phyloP scores from a whole-genome alignment of 1,284 basidiomycete species.

The Fistulinella staudtii region DNA sequence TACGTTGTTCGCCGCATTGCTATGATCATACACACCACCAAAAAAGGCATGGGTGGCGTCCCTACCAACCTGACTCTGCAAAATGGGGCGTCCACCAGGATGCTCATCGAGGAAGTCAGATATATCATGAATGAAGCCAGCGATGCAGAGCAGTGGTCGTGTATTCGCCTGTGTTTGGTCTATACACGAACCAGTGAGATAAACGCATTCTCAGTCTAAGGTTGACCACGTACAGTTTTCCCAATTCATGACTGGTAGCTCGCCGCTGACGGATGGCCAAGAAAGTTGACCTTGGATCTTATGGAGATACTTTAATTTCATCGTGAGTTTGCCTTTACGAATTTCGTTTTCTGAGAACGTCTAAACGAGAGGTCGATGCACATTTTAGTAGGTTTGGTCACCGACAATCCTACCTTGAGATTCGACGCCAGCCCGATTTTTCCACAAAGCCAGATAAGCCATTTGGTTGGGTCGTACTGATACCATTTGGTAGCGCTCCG shows the following conservation, averaged over 20 bases:
- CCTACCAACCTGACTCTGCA: conserved; percentile 70
- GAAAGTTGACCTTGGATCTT: conserved; percentile 64
- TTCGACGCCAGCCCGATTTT: conserved; percentile 77
- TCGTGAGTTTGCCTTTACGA: conserved; percentile 86
- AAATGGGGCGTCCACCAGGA: conserved; percentile 70
- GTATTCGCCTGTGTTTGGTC: conserved; percentile 74
- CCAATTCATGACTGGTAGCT: conserved; percentile 83
- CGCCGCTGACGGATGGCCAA: conserved; percentile 77
- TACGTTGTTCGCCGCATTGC: conserved; percentile 86
- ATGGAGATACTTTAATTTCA: conserved; percentile 84
- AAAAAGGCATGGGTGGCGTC: conserved; percentile 93
- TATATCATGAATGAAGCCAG: conserved; percentile 91
- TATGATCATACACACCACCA: conserved; percentile 92
- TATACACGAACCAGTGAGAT: conserved; percentile 26
- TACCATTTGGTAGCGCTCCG: conserved; percentile 92
- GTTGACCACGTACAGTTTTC: conserved; percentile 66
- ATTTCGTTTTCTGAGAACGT: conserved; percentile 93
- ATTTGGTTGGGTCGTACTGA: conserved; percentile 88
- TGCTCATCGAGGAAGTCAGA: conserved; percentile 86
- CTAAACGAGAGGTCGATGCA: conserved; percentile 26
- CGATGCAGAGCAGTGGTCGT: conserved; percentile 76
- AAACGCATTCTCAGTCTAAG: neutral
- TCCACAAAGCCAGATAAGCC: conserved; percentile 77
- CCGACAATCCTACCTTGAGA: conserved; percentile 55
- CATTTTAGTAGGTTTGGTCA: neutral